A percentile compares a stretch with the other conserved stretches of the same genome.
Evolutionary conservation across 1,139 yeast genomes (phyloP).

Genomic region (Kurtzmaniella quercitrusa): DNA sequence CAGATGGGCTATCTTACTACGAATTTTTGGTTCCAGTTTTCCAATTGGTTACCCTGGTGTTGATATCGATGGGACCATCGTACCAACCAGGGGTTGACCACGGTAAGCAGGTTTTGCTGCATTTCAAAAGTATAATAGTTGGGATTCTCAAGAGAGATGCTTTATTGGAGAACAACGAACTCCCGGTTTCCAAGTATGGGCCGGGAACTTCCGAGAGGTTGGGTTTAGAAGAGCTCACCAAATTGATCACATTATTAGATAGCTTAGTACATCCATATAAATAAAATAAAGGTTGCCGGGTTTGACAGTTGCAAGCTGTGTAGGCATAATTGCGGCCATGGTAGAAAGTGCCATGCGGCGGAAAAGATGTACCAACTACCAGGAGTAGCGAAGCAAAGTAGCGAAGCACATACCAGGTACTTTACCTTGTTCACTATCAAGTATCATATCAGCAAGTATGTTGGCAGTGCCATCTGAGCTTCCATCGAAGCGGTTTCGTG

Average conservation of each 20-base stretch:
- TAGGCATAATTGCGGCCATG: too few relatives aligned
- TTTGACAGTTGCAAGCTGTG: too few relatives aligned
- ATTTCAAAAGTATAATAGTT: constrained; percentile 53
- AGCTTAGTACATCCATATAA: constrained; percentile 37
- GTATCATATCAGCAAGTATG: too few relatives aligned
- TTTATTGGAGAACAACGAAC: constrained; percentile 26
- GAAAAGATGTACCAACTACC: too few relatives aligned
- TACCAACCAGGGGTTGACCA: constrained; percentile 60
- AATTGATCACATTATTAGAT: constrained; percentile 52
- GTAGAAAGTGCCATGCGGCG: too few relatives aligned
- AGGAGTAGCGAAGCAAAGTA: too few relatives aligned
- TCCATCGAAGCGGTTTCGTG: constrained; percentile 40
- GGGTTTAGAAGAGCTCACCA: constrained; percentile 49
- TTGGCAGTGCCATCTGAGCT: too few relatives aligned
- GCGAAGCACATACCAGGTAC: too few relatives aligned
- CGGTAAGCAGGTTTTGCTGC: constrained; percentile 48
- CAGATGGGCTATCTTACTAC: constrained; percentile 47
- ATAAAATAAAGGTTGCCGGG: not conserved
- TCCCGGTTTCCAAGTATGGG: constrained; percentile 7
- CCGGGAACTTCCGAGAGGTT: constrained; percentile 17
- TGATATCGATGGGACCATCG: constrained; percentile 75
- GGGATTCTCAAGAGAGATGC: constrained; percentile 72
- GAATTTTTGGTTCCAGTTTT: constrained; percentile 76
- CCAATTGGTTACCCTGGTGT: constrained; percentile 64
- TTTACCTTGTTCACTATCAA: too few relatives aligned